A percentile compares a stretch with the other conserved stretches of the same genome.
phyloP scores from a whole-genome alignment of 2,329 filamentous ascomycete species.

The Aspergillus clavatus region DNA sequence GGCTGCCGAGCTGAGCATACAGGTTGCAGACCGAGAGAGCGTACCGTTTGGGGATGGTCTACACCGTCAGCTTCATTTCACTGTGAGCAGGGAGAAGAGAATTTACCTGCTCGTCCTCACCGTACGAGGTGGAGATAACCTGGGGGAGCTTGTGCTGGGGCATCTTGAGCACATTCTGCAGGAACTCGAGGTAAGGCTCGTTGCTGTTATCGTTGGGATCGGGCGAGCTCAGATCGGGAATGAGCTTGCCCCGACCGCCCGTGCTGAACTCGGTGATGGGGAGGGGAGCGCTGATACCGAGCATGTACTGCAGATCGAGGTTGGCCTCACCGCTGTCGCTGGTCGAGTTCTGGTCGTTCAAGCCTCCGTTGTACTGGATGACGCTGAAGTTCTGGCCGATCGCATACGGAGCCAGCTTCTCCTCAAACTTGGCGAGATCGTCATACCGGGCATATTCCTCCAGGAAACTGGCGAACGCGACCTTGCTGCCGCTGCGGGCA shows the following conservation, averaged over 20 bases:
- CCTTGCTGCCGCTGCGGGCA: conserved; percentile 32
- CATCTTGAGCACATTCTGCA: conserved; percentile 31
- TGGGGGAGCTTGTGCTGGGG: conserved; percentile 28
- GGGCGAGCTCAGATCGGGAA: conserved; percentile 48
- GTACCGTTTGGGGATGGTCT: conserved; percentile 35
- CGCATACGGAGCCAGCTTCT: conserved; percentile 37
- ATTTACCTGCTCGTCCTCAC: conserved; percentile 40
- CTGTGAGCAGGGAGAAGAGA: neutral
- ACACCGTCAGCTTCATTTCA: neutral
- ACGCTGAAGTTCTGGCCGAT: conserved; percentile 43
- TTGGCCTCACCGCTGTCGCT: conserved; percentile 46
- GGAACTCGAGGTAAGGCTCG: conserved; percentile 42
- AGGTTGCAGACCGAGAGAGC: conserved; percentile 40
- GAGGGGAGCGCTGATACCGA: conserved; percentile 42
- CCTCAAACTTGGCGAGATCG: conserved; percentile 42
- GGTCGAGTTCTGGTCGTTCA: conserved; percentile 32
- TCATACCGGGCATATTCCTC: conserved; percentile 47
- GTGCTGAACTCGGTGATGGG: conserved; percentile 47
- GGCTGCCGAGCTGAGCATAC: conserved; percentile 48
- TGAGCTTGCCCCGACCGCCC: conserved; percentile 42
- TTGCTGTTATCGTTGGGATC: conserved; percentile 39
- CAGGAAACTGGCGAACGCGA: conserved; percentile 46
- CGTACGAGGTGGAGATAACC: conserved; percentile 40
- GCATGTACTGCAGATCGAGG: conserved; percentile 48
- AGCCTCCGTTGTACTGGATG: conserved; percentile 40